Percentiles rank a stretch among this genome's conserved stretches.
phyloP scores from a whole-genome alignment of 768 basidiomycete species.

The Favolaschia claudopus region DNA sequence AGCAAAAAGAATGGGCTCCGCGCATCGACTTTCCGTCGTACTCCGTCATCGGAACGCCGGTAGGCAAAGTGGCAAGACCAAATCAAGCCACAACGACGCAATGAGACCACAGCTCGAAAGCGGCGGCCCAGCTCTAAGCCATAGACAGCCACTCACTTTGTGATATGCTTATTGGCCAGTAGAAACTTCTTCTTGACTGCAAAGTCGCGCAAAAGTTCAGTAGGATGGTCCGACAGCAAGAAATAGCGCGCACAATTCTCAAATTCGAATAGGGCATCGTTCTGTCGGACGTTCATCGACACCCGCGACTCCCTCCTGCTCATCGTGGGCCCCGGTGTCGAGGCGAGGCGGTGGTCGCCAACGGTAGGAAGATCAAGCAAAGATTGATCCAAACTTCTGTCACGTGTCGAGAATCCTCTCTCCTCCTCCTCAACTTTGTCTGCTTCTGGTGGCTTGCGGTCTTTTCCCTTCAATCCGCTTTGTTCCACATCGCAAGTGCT shows the following conservation, averaged over 20 bases:
- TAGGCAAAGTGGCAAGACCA: slow-evolving; percentile 4
- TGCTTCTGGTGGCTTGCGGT: no score
- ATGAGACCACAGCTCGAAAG: not conserved
- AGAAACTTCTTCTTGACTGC: slow-evolving; percentile 93
- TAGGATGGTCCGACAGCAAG: slow-evolving; percentile 28
- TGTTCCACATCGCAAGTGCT: no score
- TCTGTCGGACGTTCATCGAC: slow-evolving; percentile 73
- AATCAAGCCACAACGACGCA: not conserved
- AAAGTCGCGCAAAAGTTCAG: slow-evolving; percentile 42
- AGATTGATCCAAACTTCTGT: slow-evolving; percentile 7
- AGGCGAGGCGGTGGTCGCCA: slow-evolving; percentile 25
- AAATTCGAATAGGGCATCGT: slow-evolving; percentile 83
- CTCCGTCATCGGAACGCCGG: not conserved
- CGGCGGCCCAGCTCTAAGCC: slow-evolving; percentile 4
- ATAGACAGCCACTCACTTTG: slow-evolving; percentile 63
- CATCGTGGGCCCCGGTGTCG: slow-evolving; percentile 47
- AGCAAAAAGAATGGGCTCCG: not conserved
- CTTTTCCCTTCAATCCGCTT: no score
- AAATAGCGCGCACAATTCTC: slow-evolving; percentile 73
- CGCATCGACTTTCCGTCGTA: not conserved
- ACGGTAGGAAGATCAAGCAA: no score
- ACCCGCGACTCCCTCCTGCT: slow-evolving; percentile 68
- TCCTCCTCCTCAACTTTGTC: not conserved
- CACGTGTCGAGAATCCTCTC: not conserved
- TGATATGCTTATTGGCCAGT: slow-evolving; percentile 91